These are phyloP conservation scores for Lyophyllum semitale DNA, from an alignment of 768 basidiomycete species.

Conservation along the genomic window DNA sequence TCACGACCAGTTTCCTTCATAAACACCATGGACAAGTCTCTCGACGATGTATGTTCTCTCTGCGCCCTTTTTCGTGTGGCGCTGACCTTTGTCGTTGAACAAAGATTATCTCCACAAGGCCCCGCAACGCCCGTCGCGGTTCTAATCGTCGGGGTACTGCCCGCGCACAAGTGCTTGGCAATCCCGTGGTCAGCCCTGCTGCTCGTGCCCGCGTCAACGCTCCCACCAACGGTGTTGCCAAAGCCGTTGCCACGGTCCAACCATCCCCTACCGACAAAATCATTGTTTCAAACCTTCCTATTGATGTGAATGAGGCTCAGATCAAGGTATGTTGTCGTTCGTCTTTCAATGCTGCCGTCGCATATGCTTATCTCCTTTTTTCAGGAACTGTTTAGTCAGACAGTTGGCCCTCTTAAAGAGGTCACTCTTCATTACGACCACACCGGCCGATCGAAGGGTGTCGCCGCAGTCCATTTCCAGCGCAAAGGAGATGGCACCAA, in stretches of 20 bases:
- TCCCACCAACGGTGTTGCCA: conserved; percentile 35
- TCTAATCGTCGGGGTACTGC: conserved; percentile 45
- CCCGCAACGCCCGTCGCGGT: conserved; percentile 49
- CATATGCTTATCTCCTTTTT: conserved; percentile 8
- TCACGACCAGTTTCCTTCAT: conserved; percentile 10
- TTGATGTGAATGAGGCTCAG: conserved; percentile 90
- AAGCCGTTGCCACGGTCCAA: conserved; percentile 37
- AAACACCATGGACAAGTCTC: conserved; percentile 73
- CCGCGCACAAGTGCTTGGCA: conserved; percentile 66
- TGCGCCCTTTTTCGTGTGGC: conserved; percentile 21
- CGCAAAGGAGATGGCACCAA: conserved; percentile 87
- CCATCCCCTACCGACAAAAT: conserved; percentile 78
- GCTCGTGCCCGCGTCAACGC: conserved; percentile 54
- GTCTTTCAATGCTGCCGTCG: not conserved
- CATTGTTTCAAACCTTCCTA: conserved; percentile 91
- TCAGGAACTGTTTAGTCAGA: conserved; percentile 91
- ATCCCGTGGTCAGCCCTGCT: conserved; percentile 43
- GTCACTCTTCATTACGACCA: conserved; percentile 87
- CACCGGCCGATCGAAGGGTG: conserved; percentile 86
- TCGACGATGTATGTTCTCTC: conserved; percentile 67
- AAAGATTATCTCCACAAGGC: conserved; percentile 71
- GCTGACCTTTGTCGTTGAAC: conserved; percentile 16
- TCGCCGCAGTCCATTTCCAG: conserved; percentile 84
- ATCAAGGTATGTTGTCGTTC: conserved; percentile 71
- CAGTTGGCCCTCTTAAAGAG: conserved; percentile 84